phyloP scores from a whole-genome alignment of 176 grass and related monocot species.

The Themeda triandra region DNA sequence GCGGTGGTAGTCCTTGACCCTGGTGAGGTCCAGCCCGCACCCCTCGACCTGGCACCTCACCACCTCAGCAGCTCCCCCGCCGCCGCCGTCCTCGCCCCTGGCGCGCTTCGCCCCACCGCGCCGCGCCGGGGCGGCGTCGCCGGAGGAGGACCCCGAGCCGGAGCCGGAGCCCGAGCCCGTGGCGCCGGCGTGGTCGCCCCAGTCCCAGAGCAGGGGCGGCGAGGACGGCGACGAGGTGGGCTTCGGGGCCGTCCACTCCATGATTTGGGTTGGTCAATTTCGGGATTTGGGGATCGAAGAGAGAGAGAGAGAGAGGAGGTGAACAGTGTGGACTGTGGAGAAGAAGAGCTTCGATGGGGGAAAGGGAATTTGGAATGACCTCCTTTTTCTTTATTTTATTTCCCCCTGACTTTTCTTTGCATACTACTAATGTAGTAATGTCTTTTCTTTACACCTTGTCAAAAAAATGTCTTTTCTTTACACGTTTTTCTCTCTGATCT shows the following conservation, averaged over 20 bases:
- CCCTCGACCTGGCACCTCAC: constrained; percentile 83
- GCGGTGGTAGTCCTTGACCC: constrained; percentile 72
- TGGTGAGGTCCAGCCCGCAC: constrained; percentile 52
- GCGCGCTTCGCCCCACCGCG: constrained; percentile 32
- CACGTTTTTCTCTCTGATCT: not conserved
- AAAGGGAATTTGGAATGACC: constrained; percentile 37
- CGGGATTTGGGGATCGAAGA: constrained; percentile 58
- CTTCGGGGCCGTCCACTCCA: constrained; percentile 45
- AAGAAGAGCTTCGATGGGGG: constrained; percentile 17
- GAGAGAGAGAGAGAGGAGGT: not conserved
- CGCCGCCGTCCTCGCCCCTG: constrained; percentile 33
- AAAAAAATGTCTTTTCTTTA: not conserved
- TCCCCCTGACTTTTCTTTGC: too few relatives aligned
- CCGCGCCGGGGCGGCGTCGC: constrained; percentile 29
- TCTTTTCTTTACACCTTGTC: too few relatives aligned
- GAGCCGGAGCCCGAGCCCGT: not conserved
- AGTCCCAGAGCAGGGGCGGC: constrained; percentile 81
- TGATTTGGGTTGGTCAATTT: constrained; percentile 42
- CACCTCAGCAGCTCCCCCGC: constrained; percentile 18
- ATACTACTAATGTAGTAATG: too few relatives aligned
- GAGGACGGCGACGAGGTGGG: constrained; percentile 41
- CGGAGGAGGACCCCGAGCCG: constrained; percentile 38
- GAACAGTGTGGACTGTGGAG: constrained; percentile 49
- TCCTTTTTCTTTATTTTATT: too few relatives aligned
- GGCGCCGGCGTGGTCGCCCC: constrained; percentile 39